Conservation (phyloP, 208 protist species). For the Acanthamoeba royreba region DNA sequence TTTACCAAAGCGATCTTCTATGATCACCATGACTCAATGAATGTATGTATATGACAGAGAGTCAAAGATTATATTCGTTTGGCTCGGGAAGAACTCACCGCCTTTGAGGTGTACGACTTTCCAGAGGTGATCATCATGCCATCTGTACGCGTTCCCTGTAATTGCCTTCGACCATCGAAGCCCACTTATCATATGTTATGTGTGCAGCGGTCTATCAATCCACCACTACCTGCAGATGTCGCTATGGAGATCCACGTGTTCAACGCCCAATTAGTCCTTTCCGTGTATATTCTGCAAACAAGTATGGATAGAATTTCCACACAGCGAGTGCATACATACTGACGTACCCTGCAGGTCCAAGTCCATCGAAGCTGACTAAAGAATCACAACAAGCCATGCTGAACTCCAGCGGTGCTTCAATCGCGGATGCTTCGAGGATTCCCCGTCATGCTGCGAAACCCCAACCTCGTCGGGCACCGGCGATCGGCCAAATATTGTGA, state of each 20-base stretch:
- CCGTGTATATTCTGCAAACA: background rate
- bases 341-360: background rate
- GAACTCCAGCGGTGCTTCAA: background rate
- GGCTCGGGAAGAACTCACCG: background rate
- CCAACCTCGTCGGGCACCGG: background rate
- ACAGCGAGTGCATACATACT: background rate
- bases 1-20: background rate
- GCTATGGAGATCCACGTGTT: background rate
- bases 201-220: too few relatives aligned
- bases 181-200: too few relatives aligned
- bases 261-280: background rate
- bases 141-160: too few relatives aligned
- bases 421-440: background rate
- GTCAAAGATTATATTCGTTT: background rate
- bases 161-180: too few relatives aligned
- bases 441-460: background rate
- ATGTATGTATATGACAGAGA: background rate
- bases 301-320: background rate
- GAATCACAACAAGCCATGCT: background rate
- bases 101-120: background rate
- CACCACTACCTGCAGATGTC: background rate
- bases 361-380: background rate
- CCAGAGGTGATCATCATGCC: too few relatives aligned
- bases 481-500: background rate
- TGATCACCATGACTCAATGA: too few relatives aligned